Percentiles rank a stretch among this genome's conserved stretches.
Conservation (phyloP, 495 filamentous ascomycete genomes). For the Lepraria neglecta region DNA sequence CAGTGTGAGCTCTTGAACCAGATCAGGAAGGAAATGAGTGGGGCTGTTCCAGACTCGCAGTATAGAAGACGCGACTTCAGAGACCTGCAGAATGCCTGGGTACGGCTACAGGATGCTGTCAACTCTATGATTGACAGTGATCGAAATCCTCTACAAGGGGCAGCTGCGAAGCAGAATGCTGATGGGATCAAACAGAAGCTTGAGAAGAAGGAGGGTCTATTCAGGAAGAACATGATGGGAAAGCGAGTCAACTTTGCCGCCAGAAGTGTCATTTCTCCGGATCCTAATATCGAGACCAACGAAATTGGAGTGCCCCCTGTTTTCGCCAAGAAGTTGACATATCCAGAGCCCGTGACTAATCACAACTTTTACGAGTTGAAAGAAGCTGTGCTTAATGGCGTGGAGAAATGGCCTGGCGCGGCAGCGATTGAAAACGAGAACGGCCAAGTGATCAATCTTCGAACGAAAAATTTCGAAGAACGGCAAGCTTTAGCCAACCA, state of each 20-base stretch:
- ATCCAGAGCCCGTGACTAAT: slow-evolving; percentile 92
- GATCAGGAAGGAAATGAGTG: slow-evolving; percentile 66
- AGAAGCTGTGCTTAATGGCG: slow-evolving; percentile 91
- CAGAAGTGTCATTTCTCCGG: slow-evolving; percentile 94
- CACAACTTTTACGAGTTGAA: slow-evolving; percentile 95
- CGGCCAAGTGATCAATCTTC: slow-evolving; percentile 81
- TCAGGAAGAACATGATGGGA: slow-evolving; percentile 99
- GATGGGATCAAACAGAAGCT: slow-evolving; percentile 95
- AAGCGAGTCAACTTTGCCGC: slow-evolving; percentile 99
- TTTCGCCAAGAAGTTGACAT: slow-evolving; percentile 93
- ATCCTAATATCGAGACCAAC: slow-evolving; percentile 97
- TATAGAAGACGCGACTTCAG: slow-evolving; percentile 46
- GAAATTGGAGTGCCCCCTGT: slow-evolving; percentile 97
- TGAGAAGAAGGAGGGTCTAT: slow-evolving; percentile 98
- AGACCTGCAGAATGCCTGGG: slow-evolving; percentile 65
- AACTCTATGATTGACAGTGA: slow-evolving; percentile 86
- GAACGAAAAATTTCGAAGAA: slow-evolving; percentile 78
- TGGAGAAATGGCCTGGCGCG: slow-evolving; percentile 90
- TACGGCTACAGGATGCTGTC: slow-evolving; percentile 78
- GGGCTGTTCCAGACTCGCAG: slow-evolving; percentile 37
- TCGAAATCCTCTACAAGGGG: slow-evolving; percentile 70
- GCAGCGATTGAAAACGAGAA: slow-evolving; percentile 91
- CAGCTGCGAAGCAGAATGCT: slow-evolving; percentile 60
- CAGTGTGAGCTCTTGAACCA: slow-evolving; percentile 62
- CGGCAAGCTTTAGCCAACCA: slow-evolving; percentile 82